Percentiles rank a stretch among this genome's conserved stretches.
phyloP scores from a whole-genome alignment of 768 basidiomycete species.

The Hericium alpestre region DNA sequence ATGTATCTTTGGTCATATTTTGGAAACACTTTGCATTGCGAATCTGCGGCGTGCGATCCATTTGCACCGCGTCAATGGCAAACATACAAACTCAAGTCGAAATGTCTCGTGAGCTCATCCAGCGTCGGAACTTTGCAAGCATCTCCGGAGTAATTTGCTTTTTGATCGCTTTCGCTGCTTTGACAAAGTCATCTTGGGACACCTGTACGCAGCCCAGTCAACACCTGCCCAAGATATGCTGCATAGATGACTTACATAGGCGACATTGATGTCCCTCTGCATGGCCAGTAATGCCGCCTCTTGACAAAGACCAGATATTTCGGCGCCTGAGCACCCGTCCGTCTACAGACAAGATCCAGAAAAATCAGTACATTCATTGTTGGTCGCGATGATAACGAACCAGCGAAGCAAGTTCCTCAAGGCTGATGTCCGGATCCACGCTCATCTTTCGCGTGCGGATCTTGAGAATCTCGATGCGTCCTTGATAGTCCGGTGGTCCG shows the following conservation, averaged over 20 bases:
- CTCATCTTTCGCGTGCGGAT: slow-evolving; percentile 77
- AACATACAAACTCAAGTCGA: not conserved
- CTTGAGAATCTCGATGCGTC: slow-evolving; percentile 74
- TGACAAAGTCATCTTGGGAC: slow-evolving; percentile 56
- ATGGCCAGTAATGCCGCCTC: slow-evolving; percentile 91
- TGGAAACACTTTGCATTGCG: too few species aligned
- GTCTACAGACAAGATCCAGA: slow-evolving; percentile 40
- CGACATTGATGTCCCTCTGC: slow-evolving; percentile 73
- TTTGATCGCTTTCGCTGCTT: slow-evolving; percentile 62
- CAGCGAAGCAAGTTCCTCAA: slow-evolving; percentile 56
- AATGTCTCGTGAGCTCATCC: slow-evolving; percentile 34
- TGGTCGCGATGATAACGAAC: slow-evolving; percentile 28
- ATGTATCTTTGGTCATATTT: too few species aligned
- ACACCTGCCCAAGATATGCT: not conserved
- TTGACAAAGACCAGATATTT: slow-evolving; percentile 85
- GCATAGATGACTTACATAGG: slow-evolving; percentile 41
- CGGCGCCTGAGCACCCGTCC: slow-evolving; percentile 93
- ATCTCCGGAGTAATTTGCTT: slow-evolving; percentile 79
- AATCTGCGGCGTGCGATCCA: too few species aligned
- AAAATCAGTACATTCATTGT: not conserved
- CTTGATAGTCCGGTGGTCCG: slow-evolving; percentile 75
- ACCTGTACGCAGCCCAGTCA: slow-evolving; percentile 38
- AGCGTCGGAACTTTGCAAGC: slow-evolving; percentile 58
- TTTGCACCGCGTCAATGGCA: too few species aligned
- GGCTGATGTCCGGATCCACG: slow-evolving; percentile 57